A percentile compares a stretch with the other conserved stretches of the same genome.
Evolutionary conservation across 164 flowering plant species (phyloP).

Genomic region (Brasenia schreberi): DNA sequence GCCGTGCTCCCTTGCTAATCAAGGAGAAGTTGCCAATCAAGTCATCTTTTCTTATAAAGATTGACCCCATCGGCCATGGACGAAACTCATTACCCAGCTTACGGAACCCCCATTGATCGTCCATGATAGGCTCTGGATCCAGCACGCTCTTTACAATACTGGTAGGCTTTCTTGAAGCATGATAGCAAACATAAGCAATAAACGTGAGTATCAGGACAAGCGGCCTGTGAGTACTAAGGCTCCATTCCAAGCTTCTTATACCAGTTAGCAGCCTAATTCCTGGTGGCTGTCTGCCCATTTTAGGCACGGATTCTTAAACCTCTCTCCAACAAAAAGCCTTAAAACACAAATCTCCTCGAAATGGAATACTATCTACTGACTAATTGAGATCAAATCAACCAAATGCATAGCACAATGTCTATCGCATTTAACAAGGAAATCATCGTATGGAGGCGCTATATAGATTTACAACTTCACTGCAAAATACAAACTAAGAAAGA

Average conservation of each 20-base stretch:
- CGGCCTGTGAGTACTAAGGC: conserved; percentile 33
- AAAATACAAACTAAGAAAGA: too few species aligned
- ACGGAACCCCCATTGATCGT: background rate
- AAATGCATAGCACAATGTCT: background rate
- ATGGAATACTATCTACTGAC: background rate
- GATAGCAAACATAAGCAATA: conserved; percentile 77
- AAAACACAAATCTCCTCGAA: too few species aligned
- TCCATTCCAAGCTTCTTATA: conserved; percentile 43
- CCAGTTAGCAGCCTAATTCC: conserved; percentile 40
- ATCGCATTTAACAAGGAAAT: background rate
- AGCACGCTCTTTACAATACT: conserved; percentile 84
- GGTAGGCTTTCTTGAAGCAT: conserved; percentile 83
- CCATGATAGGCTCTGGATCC: conserved; percentile 32
- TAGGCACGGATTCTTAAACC: too few species aligned
- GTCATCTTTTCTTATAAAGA: conserved; percentile 32
- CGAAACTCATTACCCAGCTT: background rate
- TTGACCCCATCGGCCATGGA: conserved; percentile 50
- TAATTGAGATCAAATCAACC: background rate
- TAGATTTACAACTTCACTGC: background rate
- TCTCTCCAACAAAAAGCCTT: background rate
- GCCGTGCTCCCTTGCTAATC: background rate
- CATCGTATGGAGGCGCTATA: background rate
- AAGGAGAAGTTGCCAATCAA: conserved; percentile 2
- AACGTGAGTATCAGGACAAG: conserved; percentile 64
- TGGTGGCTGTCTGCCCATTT: conserved; percentile 33